phyloP scores from a whole-genome alignment of 2,329 filamentous ascomycete genomes.

The Talaromyces marneffei region DNA sequence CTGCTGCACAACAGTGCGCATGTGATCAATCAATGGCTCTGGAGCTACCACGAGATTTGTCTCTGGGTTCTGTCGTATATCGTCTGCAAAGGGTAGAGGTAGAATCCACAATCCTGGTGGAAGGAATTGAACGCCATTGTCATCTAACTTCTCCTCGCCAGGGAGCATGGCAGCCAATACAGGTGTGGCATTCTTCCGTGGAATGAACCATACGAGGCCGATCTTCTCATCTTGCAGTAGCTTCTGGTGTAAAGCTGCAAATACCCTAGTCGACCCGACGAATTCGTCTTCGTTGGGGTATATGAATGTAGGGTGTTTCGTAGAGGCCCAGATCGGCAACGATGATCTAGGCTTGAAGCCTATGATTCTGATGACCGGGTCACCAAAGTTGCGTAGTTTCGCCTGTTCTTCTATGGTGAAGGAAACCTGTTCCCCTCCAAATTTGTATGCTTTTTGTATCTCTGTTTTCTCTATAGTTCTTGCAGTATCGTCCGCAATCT shows the following conservation, averaged over 20 bases:
- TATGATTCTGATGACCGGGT: slow-evolving; percentile 77
- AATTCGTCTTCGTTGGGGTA: slow-evolving; percentile 89
- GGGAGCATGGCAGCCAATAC: slow-evolving; percentile 76
- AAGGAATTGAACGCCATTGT: slow-evolving; percentile 61
- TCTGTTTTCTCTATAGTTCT: slow-evolving; percentile 72
- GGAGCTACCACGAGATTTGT: slow-evolving; percentile 54
- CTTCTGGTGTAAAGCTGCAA: slow-evolving; percentile 85
- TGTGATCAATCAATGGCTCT: slow-evolving; percentile 68
- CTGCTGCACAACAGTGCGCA: slow-evolving; percentile 77
- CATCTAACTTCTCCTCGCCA: slow-evolving; percentile 60
- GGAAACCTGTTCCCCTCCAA: slow-evolving; percentile 81
- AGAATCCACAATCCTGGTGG: slow-evolving; percentile 86
- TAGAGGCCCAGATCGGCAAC: slow-evolving; percentile 76
- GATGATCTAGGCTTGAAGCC: slow-evolving; percentile 80
- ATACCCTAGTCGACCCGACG: slow-evolving; percentile 86
- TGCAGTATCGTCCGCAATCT: slow-evolving; percentile 71
- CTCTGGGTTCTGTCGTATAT: slow-evolving; percentile 70
- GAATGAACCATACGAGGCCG: slow-evolving; percentile 82
- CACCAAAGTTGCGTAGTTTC: slow-evolving; percentile 70
- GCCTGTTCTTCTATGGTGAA: slow-evolving; percentile 83
- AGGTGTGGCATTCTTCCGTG: slow-evolving; percentile 73
- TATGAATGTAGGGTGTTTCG: slow-evolving; percentile 83
- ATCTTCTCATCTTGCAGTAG: slow-evolving; percentile 73
- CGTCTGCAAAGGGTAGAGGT: slow-evolving; percentile 82
- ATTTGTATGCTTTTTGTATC: slow-evolving; percentile 89